These are phyloP conservation scores for Entomortierella beljakovae DNA, from an alignment of 192 early-diverging fungal genomes.

Conservation along the genomic window DNA sequence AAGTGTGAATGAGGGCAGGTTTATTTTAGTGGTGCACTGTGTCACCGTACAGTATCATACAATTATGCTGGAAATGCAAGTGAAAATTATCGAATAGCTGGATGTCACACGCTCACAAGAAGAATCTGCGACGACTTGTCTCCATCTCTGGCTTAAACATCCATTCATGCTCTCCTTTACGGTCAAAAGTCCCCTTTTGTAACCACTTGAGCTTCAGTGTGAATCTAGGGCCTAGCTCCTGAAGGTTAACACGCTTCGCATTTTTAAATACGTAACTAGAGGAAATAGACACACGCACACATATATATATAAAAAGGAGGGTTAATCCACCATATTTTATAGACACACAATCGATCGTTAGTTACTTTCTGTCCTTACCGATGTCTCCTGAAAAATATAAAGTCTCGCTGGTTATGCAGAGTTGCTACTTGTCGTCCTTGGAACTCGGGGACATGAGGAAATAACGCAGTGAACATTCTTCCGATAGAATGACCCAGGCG, in stretches of 20 bases:
- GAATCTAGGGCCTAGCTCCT: conserved; percentile 96
- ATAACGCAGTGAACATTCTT: conserved; percentile 93
- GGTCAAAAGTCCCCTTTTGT: conserved; percentile 96
- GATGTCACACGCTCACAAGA: conserved; percentile 64
- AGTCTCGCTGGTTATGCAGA: conserved; percentile 99
- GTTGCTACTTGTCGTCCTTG: conserved; percentile 94
- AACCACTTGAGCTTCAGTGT: conserved; percentile 94
- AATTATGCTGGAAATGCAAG: too few species aligned
- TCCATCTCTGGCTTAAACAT: conserved; percentile 93
- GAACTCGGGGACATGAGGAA: conserved; percentile 98
- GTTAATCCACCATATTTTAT: too few species aligned
- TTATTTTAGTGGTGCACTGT: too few species aligned
- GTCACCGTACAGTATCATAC: too few species aligned
- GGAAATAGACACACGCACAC: not conserved
- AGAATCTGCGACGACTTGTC: conserved; percentile 90
- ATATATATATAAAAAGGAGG: not conserved
- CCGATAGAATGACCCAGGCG: conserved; percentile 97
- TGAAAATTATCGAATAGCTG: not conserved
- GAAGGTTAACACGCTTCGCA: conserved; percentile 84
- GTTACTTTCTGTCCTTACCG: conserved; percentile 58
- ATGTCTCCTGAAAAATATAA: conserved; percentile 98
- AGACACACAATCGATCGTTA: too few species aligned
- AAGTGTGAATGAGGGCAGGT: too few species aligned
- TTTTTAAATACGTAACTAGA: conserved; percentile 87
- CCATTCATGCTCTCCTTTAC: conserved; percentile 97